phyloP scores from a whole-genome alignment of 2,329 filamentous ascomycete species.

The Blastomyces parvus region DNA sequence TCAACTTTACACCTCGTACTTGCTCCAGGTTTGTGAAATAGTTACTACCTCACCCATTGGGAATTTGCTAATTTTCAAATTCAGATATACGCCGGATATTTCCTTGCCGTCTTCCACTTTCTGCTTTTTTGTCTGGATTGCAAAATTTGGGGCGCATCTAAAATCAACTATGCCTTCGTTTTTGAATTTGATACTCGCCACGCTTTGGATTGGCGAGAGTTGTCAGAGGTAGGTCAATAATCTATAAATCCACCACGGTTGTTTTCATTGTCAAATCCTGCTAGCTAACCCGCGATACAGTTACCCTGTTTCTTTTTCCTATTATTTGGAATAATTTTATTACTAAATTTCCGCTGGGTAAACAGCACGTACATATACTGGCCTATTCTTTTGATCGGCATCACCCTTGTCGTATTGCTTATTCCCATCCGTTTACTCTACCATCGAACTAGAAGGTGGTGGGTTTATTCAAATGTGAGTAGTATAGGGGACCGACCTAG shows the following conservation, averaged over 20 bases:
- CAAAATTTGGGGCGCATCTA: slow-evolving; percentile 68
- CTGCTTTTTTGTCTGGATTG: slow-evolving; percentile 79
- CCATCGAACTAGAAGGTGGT: slow-evolving; percentile 70
- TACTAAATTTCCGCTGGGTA: slow-evolving; percentile 74
- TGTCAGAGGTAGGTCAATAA: slow-evolving; percentile 64
- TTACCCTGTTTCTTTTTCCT: slow-evolving; percentile 79
- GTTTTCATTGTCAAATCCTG: neutral
- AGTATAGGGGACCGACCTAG: neutral
- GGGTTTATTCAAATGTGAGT: slow-evolving; percentile 76
- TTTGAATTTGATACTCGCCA: slow-evolving; percentile 91
- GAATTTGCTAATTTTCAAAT: slow-evolving; percentile 20
- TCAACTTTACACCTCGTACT: slow-evolving; percentile 51
- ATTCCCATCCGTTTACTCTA: slow-evolving; percentile 67
- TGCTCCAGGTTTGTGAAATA: slow-evolving; percentile 50
- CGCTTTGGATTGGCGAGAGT: slow-evolving; percentile 78
- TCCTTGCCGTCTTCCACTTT: slow-evolving; percentile 70
- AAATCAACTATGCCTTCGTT: slow-evolving; percentile 93
- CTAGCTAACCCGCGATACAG: slow-evolving; percentile 24
- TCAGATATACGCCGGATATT: slow-evolving; percentile 86
- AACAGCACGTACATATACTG: slow-evolving; percentile 72
- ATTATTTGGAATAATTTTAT: slow-evolving; percentile 65
- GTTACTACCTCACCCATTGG: slow-evolving; percentile 2
- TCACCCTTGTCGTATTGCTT: slow-evolving; percentile 61
- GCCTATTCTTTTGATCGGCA: slow-evolving; percentile 65
- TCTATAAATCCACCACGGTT: slow-evolving; percentile 17